Evolutionary conservation across 2,329 filamentous ascomycete species (phyloP).

Genomic region (Pseudocercospora pini-densiflorae): DNA sequence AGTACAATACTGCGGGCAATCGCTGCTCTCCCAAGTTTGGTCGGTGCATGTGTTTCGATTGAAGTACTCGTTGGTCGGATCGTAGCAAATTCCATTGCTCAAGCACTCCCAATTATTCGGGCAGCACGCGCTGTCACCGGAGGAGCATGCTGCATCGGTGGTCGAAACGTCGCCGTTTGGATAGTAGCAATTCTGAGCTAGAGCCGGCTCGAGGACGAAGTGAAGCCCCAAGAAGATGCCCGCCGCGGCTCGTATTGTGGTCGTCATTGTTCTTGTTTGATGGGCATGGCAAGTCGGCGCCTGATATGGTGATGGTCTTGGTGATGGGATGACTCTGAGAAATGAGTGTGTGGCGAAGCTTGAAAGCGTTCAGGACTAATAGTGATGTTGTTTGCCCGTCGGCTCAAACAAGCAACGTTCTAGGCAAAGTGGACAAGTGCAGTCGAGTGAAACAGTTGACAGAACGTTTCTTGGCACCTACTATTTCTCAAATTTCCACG

Average conservation of each 20-base stretch:
- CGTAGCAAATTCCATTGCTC: conserved; percentile 41
- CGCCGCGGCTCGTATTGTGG: conserved; percentile 9
- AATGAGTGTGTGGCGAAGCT: conserved; percentile 1
- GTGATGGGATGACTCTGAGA: background rate
- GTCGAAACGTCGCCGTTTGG: conserved; percentile 39
- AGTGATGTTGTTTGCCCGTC: conserved; percentile 1
- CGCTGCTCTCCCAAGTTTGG: conserved; percentile 33
- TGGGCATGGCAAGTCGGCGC: conserved; percentile 11
- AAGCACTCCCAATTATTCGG: conserved; percentile 42
- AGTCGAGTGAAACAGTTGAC: conserved; percentile 4
- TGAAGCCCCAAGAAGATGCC: conserved; percentile 17
- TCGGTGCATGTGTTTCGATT: conserved; percentile 43
- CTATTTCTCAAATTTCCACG: conserved; percentile 11
- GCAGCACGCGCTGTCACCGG: conserved; percentile 39
- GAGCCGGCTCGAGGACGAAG: conserved; percentile 12
- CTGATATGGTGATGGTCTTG: background rate
- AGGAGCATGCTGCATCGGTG: conserved; percentile 33
- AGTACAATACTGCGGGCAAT: conserved; percentile 38
- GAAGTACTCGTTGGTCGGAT: conserved; percentile 31
- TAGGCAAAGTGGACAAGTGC: conserved; percentile 11
- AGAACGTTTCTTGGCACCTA: conserved; percentile 9
- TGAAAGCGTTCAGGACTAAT: background rate
- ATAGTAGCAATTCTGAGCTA: conserved; percentile 42
- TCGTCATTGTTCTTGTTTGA: conserved; percentile 3
- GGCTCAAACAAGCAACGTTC: conserved; percentile 5